Evolutionary conservation across 1,139 yeast genomes (phyloP), one percentile per base, ranked within the genome.

Genomic region (Candida glucosophila): DNA sequence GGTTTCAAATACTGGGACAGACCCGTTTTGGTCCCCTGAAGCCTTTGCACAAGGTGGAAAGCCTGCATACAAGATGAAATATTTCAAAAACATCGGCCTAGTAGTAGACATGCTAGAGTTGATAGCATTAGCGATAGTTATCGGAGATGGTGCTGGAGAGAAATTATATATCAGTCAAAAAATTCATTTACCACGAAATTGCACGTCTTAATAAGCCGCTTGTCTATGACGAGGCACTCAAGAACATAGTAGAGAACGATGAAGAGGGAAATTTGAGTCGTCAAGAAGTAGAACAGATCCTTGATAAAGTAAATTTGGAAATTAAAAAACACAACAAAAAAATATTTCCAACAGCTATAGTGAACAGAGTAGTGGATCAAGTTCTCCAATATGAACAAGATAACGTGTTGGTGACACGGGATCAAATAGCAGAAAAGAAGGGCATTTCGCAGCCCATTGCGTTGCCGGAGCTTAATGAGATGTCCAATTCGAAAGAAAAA

Each of bases 341-440:
- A 26, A 32, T 41, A 24, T 62, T 52, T 36, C 37, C 47, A 20
- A 29, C 44, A 9, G 62, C 57, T 31, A 47, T 52, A n/a, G 45
- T 52, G 8, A 50, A 52, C 32, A 65, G 58, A 29, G 49, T 60
- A 2, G 50, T 52, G 7, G 57, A 52, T 29, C 68, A 61, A 33
- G 40, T 62, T 8, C 24, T 55, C 12, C 54, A 54, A 39, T 40
- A 49, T 27, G 69, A 62, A 30, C 41, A 44, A 20, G 43, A 48
- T 15, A 52, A 55, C 30, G 23, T 58, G 12, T 31, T 41, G 14
- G 32, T 41, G 15, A 54, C 58, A 9, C 47, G 45, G 31, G 58
- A 52, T 14, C 45, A 46, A 24, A 35, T 62, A 18, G 27, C 29
- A 10, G 43, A 42, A 11, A 39, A 54, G 2, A 38, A 46, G 19